Percentiles rank a stretch among this genome's conserved stretches.
These are phyloP conservation scores for Orbilia blumenaviensis DNA, from an alignment of 2,329 filamentous ascomycete genomes.

Conservation along the genomic window DNA sequence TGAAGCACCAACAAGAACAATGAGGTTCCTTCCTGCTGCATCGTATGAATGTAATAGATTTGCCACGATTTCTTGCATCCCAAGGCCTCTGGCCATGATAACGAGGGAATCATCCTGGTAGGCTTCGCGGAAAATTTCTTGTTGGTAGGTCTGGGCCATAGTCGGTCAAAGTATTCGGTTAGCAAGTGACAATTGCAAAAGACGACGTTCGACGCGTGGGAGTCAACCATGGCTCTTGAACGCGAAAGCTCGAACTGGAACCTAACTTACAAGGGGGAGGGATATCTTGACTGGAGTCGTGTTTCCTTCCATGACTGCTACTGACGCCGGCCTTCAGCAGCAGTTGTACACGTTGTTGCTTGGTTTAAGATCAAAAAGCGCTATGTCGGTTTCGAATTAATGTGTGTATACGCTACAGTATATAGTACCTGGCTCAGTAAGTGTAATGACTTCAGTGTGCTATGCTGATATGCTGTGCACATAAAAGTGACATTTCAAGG, in stretches of 20 bases:
- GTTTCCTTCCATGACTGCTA: not conserved
- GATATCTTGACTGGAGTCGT: conserved; percentile 73
- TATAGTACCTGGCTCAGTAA: too few species aligned
- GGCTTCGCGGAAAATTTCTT: conserved; percentile 90
- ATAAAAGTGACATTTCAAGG: too few species aligned
- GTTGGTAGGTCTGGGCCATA: conserved; percentile 78
- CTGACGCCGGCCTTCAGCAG: too few species aligned
- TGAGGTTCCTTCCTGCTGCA: conserved; percentile 90
- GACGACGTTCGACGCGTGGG: conserved; percentile 11
- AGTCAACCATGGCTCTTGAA: not conserved
- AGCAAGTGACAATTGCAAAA: too few species aligned
- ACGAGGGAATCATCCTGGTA: conserved; percentile 92
- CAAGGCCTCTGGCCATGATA: conserved; percentile 87
- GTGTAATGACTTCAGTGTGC: too few species aligned
- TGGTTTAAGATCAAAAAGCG: too few species aligned
- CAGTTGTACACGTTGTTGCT: too few species aligned
- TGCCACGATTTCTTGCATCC: conserved; percentile 89
- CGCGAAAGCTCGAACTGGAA: not conserved
- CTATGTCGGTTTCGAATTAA: not conserved
- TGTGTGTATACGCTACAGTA: too few species aligned
- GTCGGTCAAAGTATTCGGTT: not conserved
- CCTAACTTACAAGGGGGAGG: conserved; percentile 71
- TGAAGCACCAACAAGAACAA: conserved; percentile 87
- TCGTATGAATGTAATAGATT: conserved; percentile 97
- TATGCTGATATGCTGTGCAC: too few species aligned